Base-by-base conservation (phyloP, 2,329 filamentous ascomycete genomes). In the Dendryphion nanum region DNA sequence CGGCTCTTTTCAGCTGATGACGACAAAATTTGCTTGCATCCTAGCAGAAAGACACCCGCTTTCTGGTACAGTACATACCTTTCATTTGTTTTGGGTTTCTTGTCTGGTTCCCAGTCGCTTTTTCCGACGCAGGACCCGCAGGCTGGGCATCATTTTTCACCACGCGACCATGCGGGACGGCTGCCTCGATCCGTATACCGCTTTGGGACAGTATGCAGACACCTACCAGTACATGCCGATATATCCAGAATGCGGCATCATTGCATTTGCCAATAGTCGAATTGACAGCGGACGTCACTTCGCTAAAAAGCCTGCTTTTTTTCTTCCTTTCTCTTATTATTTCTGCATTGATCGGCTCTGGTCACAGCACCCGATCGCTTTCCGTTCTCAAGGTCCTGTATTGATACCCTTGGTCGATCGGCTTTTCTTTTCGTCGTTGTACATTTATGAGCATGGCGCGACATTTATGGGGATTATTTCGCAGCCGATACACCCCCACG, bases 21-120 rank as follows among this genome's bases (percentile, higher is more conserved):
- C n/a, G n/a, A n/a, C n/a, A n/a, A n/a, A n/a, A n/a, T n/a, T n/a
- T n/a, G n/a, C 41, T 49, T 45, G 45, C 52, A 45, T 53, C 45
- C 42, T 38, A 18, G 30, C 30, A 34, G 32, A 44, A 45, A 31
- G 46, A n/a, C 37, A 50, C 55, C 42, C 35, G 23, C 33, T 41
- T 51, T 48, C 40, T 49, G 53, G 51, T 50, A 44, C 48, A 44
- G 47, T 39, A 51, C 29, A 35, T 38, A 43, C 37, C 35, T 46
- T 42, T 40, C 30, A 39, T 44, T 47, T 44, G 26, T 41, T 34
- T 19, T 15, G 16, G 30, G 30, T 30, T 17, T 33, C 38, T 39
- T 40, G 23, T 31, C 17, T 41, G 38, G 40, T 26, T 43, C 35
- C 30, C 16, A 13, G 8, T 13, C 29, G 29, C 10, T 13, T 10